Base-by-base conservation (phyloP, 768 basidiomycete species). In the Chalciporus sphaerocephalus region DNA sequence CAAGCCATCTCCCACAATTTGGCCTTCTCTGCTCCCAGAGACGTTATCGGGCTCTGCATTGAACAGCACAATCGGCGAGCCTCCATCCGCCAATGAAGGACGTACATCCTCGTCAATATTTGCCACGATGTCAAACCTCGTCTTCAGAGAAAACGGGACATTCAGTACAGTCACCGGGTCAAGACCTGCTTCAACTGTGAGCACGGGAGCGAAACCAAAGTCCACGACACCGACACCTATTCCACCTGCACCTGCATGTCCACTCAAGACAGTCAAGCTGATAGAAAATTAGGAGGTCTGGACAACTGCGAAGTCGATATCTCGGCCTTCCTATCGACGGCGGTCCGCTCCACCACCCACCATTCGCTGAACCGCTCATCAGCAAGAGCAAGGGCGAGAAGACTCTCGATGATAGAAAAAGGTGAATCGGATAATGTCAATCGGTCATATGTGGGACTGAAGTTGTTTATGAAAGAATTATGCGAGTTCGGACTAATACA, bases 401-500 rank as follows among this genome's bases (percentile, higher is more conserved):
- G 50, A 58, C 67, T 30, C 42, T 64, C 59, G 58, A 67, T 41
- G 63, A 59, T 40, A 63, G 58, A 69, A 67, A 60, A 75, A 71
- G 68, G 68, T 65, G 55, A 24, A 10, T 23, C 51, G 44, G 9
- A 23, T 52, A 57, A 51, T 25, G 43, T 30, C 50, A 53, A 40
- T 17, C 13, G 12, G 13, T 13, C 16, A 38, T 25, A 20, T 25
- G 11, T 32, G 15, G 16, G 37, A 7, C 50, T 60, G 6, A 62
- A 30, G 23, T 1, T 28, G 13, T 42, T 27, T 37, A 17, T 52
- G 74, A 70, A 70, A 74, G 63, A 83, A 81, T 59, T 76, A 72
- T 46, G 62, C 66, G 1, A 71, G 73, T 0, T 69, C 79, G 16
- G 89, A 88, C 60, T 90, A 92, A 58, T 99, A 99, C 73, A 95